Evolutionary conservation across 371 early-diverging fungal species (phyloP), one percentile per base, ranked within the genome.

Genomic region (Rhizoclosmatium hyalinum): DNA sequence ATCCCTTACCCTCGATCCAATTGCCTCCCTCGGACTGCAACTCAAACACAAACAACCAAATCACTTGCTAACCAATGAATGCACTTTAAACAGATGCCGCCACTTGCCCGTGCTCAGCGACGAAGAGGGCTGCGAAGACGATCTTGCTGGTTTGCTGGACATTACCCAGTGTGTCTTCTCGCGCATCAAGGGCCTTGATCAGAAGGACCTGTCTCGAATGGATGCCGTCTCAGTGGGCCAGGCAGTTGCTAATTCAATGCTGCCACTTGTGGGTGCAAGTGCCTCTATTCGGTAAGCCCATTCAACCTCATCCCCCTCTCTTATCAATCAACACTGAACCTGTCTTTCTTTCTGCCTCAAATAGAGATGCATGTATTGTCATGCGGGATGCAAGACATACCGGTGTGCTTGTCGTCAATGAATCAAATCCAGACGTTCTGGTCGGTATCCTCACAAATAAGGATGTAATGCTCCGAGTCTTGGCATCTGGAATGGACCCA

Each of bases 161-260:
- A 95, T 98, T 72, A 97, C 96, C 50, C 95, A 95, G 77, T 96
- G 96, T 82, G 89, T 98, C 65, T 96, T 95, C 81, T 96, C 96
- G 78, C 92, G 95, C 14, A 82, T 98, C 53, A 96, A 96, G 73
- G 94, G 94, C 78, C 93, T 98, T 96, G 97, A 82, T 89, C 94
- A 45, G 94, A 95, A 80, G 93, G 94, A 55, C 93, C 94, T 77
- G 93, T 93, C 78, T 88, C 92, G 76, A 93, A 93, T 80, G 81
- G 95, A 72, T 77, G 79, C 53, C 80, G 80, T 19, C 95, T 95
- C 84, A 95, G 96, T 47, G 93, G 93, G 80, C 86, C 95, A 39
- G 88, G 89, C 71, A 89, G 92, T 4, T 90, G 96, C 8, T 79
- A 95, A 67, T 53, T 67, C 58, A 50, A 55, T 56, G 77, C 58